phyloP scores from a whole-genome alignment of 805 yeast genomes.

The Wickerhamomyces bisporus region DNA sequence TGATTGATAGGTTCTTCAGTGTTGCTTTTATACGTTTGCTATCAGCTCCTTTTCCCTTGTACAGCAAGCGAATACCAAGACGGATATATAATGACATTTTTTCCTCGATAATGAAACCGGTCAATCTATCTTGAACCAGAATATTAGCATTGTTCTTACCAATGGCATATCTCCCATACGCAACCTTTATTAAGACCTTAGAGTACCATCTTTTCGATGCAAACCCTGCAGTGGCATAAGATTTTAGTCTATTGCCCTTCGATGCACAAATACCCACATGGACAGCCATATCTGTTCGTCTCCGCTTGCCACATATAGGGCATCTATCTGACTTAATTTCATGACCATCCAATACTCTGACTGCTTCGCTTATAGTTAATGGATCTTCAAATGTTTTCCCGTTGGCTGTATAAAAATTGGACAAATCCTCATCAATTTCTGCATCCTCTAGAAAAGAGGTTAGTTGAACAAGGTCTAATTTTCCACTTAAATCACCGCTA shows the following conservation, averaged over 20 bases:
- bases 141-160: constrained; percentile 94
- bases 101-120: constrained; percentile 89
- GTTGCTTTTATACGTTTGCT: constrained; percentile 54
- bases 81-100: constrained; percentile 87
- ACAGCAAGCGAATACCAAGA: constrained; percentile 78
- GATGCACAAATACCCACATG: constrained; percentile 86
- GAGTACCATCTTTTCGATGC: constrained; percentile 90
- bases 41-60: constrained; percentile 67
- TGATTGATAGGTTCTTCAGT: constrained; percentile 59
- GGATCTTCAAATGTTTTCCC: constrained; percentile 29
- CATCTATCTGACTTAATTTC: constrained; percentile 44
- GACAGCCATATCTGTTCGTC: constrained; percentile 70
- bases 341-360: constrained; percentile 42
- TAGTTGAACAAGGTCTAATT: constrained; percentile 47
- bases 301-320: constrained; percentile 70
- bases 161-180: constrained; percentile 80
- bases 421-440: constrained; percentile 17
- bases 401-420: constrained; percentile 12
- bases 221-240: constrained; percentile 71
- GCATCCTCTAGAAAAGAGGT: constrained; percentile 50
- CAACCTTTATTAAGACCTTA: constrained; percentile 72
- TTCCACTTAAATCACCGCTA: constrained; percentile 2
- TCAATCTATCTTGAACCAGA: constrained; percentile 82
- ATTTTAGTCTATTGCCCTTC: constrained; percentile 65
- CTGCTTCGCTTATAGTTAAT: constrained; percentile 50